Percentiles rank a stretch among this genome's conserved stretches.
Evolutionary conservation across 306 rosid species (phyloP).

Genomic region (Canavalia gladiata): DNA sequence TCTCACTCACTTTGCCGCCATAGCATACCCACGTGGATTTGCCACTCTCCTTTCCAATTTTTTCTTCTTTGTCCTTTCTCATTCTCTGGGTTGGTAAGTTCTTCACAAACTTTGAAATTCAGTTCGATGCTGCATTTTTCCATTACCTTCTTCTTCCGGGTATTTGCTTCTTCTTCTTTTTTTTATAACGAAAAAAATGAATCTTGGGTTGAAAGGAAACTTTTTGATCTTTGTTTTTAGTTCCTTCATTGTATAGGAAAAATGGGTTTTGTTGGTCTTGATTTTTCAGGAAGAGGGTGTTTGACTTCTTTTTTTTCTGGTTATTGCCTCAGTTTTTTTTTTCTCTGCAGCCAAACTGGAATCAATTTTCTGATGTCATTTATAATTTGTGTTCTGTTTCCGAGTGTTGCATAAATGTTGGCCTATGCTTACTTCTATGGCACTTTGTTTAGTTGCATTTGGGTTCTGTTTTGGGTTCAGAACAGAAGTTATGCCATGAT

Average conservation of each 20-base stretch:
- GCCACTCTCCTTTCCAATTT: conserved; percentile 1
- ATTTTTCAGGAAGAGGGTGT: conserved; percentile 31
- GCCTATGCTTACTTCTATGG: not conserved
- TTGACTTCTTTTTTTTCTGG: conserved; percentile 2
- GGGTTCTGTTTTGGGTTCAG: conserved; percentile 29
- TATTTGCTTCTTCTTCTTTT: conserved; percentile 24
- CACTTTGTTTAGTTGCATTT: conserved; percentile 14
- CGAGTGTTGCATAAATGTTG: not conserved
- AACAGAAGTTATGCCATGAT: not conserved
- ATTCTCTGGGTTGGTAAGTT: conserved; percentile 46
- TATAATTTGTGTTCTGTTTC: conserved; percentile 32
- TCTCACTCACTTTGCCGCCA: conserved; percentile 42
- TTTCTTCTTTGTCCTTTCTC: not conserved
- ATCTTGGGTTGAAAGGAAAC: conserved; percentile 25
- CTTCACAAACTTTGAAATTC: conserved; percentile 17
- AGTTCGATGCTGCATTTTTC: conserved; percentile 31
- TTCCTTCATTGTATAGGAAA: not conserved
- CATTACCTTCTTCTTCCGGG: conserved; percentile 36
- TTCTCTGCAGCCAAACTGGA: conserved; percentile 11
- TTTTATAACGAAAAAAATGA: not conserved
- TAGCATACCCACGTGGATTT: conserved; percentile 37
- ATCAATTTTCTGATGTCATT: not conserved
- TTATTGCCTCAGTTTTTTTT: not conserved
- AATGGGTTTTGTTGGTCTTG: conserved; percentile 33
- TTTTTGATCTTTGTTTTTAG: conserved; percentile 30